Evolutionary conservation across 805 yeast genomes (phyloP).

Genomic region (Yarrowia yakushimensis): DNA sequence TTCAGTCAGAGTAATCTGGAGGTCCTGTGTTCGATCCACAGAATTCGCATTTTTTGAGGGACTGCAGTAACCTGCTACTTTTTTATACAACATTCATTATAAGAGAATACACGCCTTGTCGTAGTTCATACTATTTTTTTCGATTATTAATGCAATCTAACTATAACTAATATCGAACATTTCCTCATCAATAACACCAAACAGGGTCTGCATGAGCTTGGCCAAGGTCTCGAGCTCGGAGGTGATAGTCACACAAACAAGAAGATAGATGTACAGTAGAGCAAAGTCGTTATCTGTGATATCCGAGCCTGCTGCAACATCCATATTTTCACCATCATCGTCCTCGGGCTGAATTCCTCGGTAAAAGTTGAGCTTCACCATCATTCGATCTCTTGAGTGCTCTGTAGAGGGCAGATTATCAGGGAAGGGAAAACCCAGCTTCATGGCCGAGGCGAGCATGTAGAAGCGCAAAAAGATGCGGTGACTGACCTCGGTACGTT

Average conservation of each 20-base stretch:
- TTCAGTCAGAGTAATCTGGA: constrained; percentile 47
- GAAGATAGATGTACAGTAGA: constrained; percentile 65
- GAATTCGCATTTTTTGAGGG: constrained; percentile 35
- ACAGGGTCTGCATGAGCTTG: constrained; percentile 51
- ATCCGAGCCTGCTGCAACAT: not conserved
- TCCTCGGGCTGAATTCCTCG: constrained; percentile 36
- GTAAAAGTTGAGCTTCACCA: constrained; percentile 60
- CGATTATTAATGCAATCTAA: not conserved
- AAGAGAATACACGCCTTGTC: not conserved
- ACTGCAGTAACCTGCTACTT: no score
- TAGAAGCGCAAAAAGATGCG: constrained; percentile 72
- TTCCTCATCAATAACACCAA: constrained; percentile 65
- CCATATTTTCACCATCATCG: not conserved
- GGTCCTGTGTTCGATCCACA: constrained; percentile 86
- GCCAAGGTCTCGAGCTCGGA: constrained; percentile 61
- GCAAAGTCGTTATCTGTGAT: constrained; percentile 69
- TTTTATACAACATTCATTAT: no score
- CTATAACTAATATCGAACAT: constrained; percentile 44
- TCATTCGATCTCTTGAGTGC: constrained; percentile 66
- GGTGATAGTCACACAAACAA: constrained; percentile 66
- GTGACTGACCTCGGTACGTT: constrained; percentile 66
- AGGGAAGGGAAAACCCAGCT: constrained; percentile 73
- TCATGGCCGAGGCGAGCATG: constrained; percentile 59
- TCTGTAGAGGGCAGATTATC: constrained; percentile 72
- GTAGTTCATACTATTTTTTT: not conserved